phyloP scores from a whole-genome alignment of 176 grass and related monocot species.

The Cocos nucifera region DNA sequence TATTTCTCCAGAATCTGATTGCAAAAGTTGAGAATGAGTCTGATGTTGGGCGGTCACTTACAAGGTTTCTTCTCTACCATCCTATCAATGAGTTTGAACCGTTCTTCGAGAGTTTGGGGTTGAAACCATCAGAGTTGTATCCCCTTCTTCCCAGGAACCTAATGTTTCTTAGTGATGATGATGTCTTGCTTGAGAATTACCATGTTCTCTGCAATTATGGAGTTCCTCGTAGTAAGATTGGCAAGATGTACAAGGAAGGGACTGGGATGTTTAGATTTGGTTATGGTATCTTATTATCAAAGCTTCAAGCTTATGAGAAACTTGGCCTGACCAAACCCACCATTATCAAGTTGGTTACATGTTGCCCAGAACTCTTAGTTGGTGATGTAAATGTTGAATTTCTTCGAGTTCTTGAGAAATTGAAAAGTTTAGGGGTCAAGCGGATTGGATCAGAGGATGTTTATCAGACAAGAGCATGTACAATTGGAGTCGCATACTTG shows the following conservation, averaged over 20 bases:
- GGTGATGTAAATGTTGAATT: conserved; percentile 33
- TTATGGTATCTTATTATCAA: conserved; percentile 19
- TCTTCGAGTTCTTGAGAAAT: conserved; percentile 31
- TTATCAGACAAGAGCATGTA: conserved; percentile 39
- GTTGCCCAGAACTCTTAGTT: conserved; percentile 34
- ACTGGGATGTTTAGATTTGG: conserved; percentile 32
- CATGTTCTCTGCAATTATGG: conserved; percentile 44
- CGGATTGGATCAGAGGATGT: conserved; percentile 31
- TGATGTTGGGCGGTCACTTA: conserved; percentile 17
- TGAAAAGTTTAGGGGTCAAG: conserved; percentile 36
- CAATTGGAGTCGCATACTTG: conserved; percentile 36
- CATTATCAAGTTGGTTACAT: conserved; percentile 37
- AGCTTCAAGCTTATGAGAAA: conserved; percentile 37
- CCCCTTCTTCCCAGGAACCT: conserved; percentile 30
- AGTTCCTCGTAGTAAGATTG: conserved; percentile 36
- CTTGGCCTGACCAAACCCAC: conserved; percentile 33
- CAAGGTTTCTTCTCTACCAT: conserved; percentile 33
- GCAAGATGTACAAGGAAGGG: conserved; percentile 47
- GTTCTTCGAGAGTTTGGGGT: conserved; percentile 54
- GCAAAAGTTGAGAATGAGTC: conserved; percentile 12
- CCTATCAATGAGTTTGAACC: conserved; percentile 63
- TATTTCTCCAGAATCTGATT: conserved; percentile 30
- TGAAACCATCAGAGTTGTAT: conserved; percentile 20
- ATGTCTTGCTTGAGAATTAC: conserved; percentile 42
- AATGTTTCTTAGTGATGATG: conserved; percentile 42